A percentile compares a stretch with the other conserved stretches of the same genome.
Evolutionary conservation across 495 filamentous ascomycete genomes (phyloP).

Genomic region (Cercophora samala): DNA sequence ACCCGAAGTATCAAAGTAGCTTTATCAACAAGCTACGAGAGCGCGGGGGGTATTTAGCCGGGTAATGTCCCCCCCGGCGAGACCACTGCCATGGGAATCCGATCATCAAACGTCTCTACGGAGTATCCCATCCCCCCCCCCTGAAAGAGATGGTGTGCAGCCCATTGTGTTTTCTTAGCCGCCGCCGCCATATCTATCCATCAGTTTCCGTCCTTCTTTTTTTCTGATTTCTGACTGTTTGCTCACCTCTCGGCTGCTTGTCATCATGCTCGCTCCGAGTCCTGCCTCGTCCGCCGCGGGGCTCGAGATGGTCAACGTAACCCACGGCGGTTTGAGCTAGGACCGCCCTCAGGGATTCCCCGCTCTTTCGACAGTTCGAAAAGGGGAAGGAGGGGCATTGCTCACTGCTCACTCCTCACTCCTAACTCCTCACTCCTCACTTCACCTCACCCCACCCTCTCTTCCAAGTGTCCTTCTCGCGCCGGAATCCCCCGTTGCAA

Average conservation of each 20-base stretch:
- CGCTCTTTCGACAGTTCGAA: neutral
- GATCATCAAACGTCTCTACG: slow-evolving; percentile 21
- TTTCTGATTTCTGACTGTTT: neutral
- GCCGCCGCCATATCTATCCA: too few species aligned
- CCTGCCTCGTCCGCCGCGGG: neutral
- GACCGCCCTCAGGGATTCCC: neutral
- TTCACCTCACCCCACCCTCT: too few species aligned
- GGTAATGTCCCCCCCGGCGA: slow-evolving; percentile 16
- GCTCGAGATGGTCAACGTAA: neutral
- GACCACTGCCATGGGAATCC: slow-evolving; percentile 24
- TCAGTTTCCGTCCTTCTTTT: neutral
- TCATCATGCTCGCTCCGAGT: neutral
- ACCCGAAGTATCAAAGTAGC: neutral
- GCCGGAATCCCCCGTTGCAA: neutral
- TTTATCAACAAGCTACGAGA: neutral
- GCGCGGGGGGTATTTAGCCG: slow-evolving; percentile 24
- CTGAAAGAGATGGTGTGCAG: neutral
- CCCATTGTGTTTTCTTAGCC: neutral
- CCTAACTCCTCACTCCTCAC: too few species aligned
- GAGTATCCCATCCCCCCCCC: slow-evolving; percentile 6
- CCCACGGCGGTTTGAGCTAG: neutral
- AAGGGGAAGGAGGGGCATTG: neutral
- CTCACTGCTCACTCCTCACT: neutral
- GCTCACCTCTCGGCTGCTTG: neutral
- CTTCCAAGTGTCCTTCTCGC: neutral